phyloP scores from a whole-genome alignment of 164 flowering plant species.

The Piper longum region DNA sequence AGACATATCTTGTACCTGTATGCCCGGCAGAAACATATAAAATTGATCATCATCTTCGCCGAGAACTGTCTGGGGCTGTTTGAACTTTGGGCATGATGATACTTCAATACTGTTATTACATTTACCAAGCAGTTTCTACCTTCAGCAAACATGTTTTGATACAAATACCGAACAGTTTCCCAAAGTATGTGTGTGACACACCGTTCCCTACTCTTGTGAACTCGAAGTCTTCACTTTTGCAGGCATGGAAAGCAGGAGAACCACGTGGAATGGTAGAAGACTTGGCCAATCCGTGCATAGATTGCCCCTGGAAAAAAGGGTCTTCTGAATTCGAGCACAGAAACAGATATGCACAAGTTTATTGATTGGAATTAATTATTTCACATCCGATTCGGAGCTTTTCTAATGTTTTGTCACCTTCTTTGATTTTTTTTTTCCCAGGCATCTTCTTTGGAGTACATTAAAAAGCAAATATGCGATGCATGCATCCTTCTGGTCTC shows the following conservation, averaged over 20 bases:
- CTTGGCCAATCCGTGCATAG: neutral
- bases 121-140: no score
- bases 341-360: neutral
- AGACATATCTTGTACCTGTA: constrained; percentile 40
- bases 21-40: constrained; percentile 13
- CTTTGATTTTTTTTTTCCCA: no score
- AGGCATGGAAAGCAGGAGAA: neutral
- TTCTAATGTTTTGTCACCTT: no score
- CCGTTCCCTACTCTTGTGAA: neutral
- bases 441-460: no score
- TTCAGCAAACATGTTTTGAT: no score
- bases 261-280: neutral
- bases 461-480: no score
- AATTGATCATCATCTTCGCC: neutral
- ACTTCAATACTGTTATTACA: no score
- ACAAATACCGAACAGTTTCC: no score
- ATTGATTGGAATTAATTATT: neutral
- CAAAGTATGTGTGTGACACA: no score
- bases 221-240: neutral
- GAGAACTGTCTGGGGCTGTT: no score
- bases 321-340: neutral
- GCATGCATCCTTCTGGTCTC: no score
- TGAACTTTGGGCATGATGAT: no score
- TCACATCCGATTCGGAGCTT: neutral
- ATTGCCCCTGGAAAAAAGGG: neutral